Evolutionary conservation across 2,329 filamentous ascomycete species (phyloP).

Genomic region (Diaporthe destruens): DNA sequence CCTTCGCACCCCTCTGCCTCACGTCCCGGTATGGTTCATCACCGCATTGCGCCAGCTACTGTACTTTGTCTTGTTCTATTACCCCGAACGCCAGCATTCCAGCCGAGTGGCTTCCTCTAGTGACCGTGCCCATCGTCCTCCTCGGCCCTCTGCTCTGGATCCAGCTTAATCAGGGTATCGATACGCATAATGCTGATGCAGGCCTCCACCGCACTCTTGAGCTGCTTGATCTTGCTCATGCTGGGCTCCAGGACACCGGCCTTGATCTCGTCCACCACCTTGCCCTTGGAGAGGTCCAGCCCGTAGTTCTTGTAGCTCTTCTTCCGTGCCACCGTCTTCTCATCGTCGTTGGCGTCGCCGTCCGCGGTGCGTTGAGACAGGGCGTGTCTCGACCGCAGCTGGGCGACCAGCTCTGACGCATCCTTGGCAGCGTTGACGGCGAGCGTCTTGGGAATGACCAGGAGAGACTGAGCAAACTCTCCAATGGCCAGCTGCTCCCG

Average conservation of each 20-base stretch:
- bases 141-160: slow-evolving; percentile 83
- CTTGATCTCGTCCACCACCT: slow-evolving; percentile 94
- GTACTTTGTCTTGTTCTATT: slow-evolving; percentile 32
- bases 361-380: slow-evolving; percentile 93
- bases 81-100: slow-evolving; percentile 28
- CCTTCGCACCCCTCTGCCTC: too few species aligned
- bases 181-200: slow-evolving; percentile 99
- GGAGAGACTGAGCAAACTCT: slow-evolving; percentile 94
- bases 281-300: slow-evolving; percentile 88
- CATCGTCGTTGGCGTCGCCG: slow-evolving; percentile 85
- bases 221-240: slow-evolving; percentile 97
- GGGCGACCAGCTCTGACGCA: slow-evolving; percentile 92
- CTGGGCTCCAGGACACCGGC: slow-evolving; percentile 95
- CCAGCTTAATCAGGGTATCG: slow-evolving; percentile 97
- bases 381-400: slow-evolving; percentile 93
- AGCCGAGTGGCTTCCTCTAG: slow-evolving; percentile 56
- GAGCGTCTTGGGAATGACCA: slow-evolving; percentile 95
- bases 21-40: slow-evolving; percentile 9
- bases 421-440: slow-evolving; percentile 98
- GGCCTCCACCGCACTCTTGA: slow-evolving; percentile 98
- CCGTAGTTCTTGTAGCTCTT: slow-evolving; percentile 99
- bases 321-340: slow-evolving; percentile 90
- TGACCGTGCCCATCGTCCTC: slow-evolving; percentile 90
- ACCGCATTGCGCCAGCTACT: slow-evolving; percentile 31
- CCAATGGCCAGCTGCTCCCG: slow-evolving; percentile 98